A percentile compares a stretch with the other conserved stretches of the same genome.
phyloP scores from a whole-genome alignment of 495 filamentous ascomycete species.

The Trichoderma asperelloides region DNA sequence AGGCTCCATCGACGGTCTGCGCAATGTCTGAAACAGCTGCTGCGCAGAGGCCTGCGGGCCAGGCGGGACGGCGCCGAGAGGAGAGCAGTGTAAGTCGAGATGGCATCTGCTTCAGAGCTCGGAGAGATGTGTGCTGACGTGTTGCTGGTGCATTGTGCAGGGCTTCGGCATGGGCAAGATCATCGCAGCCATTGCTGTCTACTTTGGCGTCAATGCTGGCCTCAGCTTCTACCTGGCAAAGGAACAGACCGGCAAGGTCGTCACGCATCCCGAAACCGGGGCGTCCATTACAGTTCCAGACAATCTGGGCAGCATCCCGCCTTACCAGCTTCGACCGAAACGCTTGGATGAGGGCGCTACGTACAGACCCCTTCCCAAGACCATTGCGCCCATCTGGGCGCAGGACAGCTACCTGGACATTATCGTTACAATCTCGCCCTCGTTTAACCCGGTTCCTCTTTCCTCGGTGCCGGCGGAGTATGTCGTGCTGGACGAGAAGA shows the following conservation, averaged over 20 bases:
- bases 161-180: conserved; percentile 14
- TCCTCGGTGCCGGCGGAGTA: conserved; percentile 43
- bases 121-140: background rate
- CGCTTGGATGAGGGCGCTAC: conserved; percentile 48
- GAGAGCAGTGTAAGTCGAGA: conserved; percentile 2
- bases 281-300: conserved; percentile 35
- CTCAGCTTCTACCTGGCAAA: conserved; percentile 41
- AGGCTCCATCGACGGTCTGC: background rate
- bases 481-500: conserved; percentile 69
- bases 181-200: conserved; percentile 31
- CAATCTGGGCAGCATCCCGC: conserved; percentile 45
- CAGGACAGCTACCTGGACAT: conserved; percentile 70
- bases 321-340: conserved; percentile 55
- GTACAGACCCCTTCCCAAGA: conserved; percentile 66
- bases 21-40: background rate
- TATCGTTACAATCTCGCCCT: conserved; percentile 71
- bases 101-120: background rate
- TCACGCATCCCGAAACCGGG: conserved; percentile 37
- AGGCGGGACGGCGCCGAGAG: conserved; percentile 4
- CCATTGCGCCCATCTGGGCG: conserved; percentile 82
- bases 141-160: background rate
- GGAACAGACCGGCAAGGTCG: conserved; percentile 31
- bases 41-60: background rate
- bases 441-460: conserved; percentile 58
- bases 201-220: conserved; percentile 36